These are phyloP conservation scores for Scutellaria galericulata DNA, from an alignment of 257 asterid genomes.

Conservation along the genomic window DNA sequence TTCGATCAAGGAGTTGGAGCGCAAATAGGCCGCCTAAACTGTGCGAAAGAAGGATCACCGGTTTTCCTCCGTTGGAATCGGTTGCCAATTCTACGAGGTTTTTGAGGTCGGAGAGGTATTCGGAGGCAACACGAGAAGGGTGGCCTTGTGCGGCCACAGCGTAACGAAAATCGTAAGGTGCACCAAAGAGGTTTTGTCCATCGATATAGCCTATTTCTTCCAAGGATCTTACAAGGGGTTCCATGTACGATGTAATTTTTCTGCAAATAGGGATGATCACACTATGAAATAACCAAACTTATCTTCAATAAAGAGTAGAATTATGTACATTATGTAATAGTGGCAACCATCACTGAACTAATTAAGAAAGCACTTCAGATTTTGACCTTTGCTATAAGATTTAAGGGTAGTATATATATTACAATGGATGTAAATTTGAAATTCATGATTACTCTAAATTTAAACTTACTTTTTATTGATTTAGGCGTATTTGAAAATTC, in stretches of 20 bases:
- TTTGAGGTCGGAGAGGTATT: conserved; percentile 59
- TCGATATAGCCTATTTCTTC: conserved; percentile 63
- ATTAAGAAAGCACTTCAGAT: too few species aligned
- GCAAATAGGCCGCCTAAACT: conserved; percentile 77
- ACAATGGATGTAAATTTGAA: too few species aligned
- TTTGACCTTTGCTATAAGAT: too few species aligned
- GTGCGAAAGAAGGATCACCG: conserved; percentile 74
- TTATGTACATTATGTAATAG: background rate
- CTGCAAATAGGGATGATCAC: conserved; percentile 43
- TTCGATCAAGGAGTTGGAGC: conserved; percentile 62
- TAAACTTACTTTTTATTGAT: too few species aligned
- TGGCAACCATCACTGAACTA: background rate
- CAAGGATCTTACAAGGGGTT: conserved; percentile 58
- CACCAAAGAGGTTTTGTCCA: conserved; percentile 74
- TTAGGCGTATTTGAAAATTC: too few species aligned
- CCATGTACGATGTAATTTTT: conserved; percentile 71
- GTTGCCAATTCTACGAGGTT: conserved; percentile 60
- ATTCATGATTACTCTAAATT: too few species aligned
- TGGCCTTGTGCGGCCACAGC: conserved; percentile 75
- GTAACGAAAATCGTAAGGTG: conserved; percentile 88
- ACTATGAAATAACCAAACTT: background rate
- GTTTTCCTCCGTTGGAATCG: conserved; percentile 54
- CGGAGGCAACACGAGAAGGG: conserved; percentile 57
- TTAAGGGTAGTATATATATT: too few species aligned
- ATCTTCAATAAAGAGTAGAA: background rate